Conservation (phyloP, 2,329 filamentous ascomycete genomes). For the Fusarium sp. region DNA sequence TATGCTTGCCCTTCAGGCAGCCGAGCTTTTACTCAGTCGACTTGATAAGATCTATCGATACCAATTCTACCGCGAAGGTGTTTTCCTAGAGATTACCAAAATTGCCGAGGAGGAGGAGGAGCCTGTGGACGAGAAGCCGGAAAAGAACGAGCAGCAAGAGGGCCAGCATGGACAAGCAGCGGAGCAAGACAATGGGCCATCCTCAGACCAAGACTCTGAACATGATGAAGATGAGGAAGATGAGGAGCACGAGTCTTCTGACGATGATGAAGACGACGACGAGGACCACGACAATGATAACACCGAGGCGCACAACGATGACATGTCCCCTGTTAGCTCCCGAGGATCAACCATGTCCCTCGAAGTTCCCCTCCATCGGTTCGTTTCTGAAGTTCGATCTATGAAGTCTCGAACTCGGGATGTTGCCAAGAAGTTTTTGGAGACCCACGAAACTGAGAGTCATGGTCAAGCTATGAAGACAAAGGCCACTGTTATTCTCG, state of each 20-base stretch:
- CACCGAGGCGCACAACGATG: conserved; percentile 66
- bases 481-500: conserved; percentile 82
- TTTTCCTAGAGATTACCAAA: conserved; percentile 90
- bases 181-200: conserved; percentile 50
- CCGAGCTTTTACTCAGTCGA: conserved; percentile 86
- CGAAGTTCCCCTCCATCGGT: conserved; percentile 65
- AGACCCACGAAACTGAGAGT: conserved; percentile 83
- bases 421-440: conserved; percentile 85
- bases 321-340: conserved; percentile 75
- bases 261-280: conserved; percentile 66
- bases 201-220: conserved; percentile 50
- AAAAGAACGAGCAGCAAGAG: conserved; percentile 35
- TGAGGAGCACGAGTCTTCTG: conserved; percentile 55
- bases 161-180: conserved; percentile 47
- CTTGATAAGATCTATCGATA: conserved; percentile 91
- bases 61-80: conserved; percentile 96
- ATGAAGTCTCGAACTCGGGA: conserved; percentile 77
- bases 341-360: conserved; percentile 75
- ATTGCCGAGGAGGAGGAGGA: conserved; percentile 70
- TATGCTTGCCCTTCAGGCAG: conserved; percentile 87
- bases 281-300: conserved; percentile 64
- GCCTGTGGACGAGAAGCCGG: conserved; percentile 34
- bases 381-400: conserved; percentile 64
- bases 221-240: conserved; percentile 49
- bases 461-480: conserved; percentile 79